Evolutionary conservation across 768 basidiomycete genomes (phyloP).

Genomic region (Phanerodontia chrysosporium): DNA sequence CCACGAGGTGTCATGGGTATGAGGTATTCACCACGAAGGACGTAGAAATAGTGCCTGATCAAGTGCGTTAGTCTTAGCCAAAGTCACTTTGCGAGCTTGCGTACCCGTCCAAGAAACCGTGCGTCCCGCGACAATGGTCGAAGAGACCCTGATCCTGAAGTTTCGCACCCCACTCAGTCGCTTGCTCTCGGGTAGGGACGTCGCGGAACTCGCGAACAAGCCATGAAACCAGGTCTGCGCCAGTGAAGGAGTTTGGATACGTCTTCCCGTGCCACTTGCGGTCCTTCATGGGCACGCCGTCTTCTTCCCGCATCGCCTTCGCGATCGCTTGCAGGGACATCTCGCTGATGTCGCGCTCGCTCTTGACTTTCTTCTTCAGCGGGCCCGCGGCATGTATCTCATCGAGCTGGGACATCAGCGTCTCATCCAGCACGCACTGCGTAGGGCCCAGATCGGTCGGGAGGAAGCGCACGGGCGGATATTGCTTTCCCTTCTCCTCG

Average conservation of each 20-base stretch:
- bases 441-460: constrained; percentile 84
- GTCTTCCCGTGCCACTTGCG: constrained; percentile 75
- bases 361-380: constrained; percentile 75
- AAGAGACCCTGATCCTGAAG: constrained; percentile 81
- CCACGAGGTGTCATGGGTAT: constrained; percentile 62
- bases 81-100: constrained; percentile 18
- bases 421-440: constrained; percentile 73
- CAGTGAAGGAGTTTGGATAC: constrained; percentile 83
- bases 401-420: constrained; percentile 76
- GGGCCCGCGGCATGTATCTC: constrained; percentile 73
- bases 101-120: constrained; percentile 86
- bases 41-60: constrained; percentile 85
- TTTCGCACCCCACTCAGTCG: constrained; percentile 69
- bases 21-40: constrained; percentile 72
- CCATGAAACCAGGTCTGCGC: constrained; percentile 89
- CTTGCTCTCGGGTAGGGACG: constrained; percentile 78
- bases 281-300: constrained; percentile 79
- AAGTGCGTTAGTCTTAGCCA: constrained; percentile 2
- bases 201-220: constrained; percentile 88
- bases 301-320: constrained; percentile 82
- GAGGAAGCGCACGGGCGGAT: constrained; percentile 68
- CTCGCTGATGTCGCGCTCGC: constrained; percentile 66
- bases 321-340: constrained; percentile 63
- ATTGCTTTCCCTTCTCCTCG: constrained; percentile 47
- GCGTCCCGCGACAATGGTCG: constrained; percentile 73